Conservation (phyloP, 2,329 filamentous ascomycete species). For the Colletotrichum sp. region DNA sequence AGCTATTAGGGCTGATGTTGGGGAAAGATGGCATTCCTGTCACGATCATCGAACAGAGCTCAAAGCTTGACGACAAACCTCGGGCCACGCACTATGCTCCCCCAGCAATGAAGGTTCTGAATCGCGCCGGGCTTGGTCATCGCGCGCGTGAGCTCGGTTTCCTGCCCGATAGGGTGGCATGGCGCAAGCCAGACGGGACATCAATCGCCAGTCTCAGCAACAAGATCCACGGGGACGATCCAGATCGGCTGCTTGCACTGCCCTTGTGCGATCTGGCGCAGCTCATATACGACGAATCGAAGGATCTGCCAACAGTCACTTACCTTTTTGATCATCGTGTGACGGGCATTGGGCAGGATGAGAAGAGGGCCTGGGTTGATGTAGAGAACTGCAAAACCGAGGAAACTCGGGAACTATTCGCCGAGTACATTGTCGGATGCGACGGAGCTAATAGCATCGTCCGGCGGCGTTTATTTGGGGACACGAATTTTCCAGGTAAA, state of each 20-base stretch:
- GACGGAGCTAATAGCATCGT: constrained; percentile 57
- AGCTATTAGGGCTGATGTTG: constrained; percentile 36
- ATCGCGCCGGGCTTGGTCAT: constrained; percentile 61
- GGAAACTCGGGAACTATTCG: constrained; percentile 38
- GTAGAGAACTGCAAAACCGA: constrained; percentile 36
- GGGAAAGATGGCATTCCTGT: constrained; percentile 54
- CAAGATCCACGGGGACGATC: constrained; percentile 37
- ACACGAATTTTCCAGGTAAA: constrained; percentile 58
- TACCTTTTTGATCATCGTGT: constrained; percentile 53
- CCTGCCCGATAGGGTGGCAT: constrained; percentile 41
- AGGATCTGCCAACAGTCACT: constrained; percentile 34
- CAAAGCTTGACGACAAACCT: constrained; percentile 60
- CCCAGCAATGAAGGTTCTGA: constrained; percentile 60
- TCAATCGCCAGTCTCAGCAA: constrained; percentile 41
- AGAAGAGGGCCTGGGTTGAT: constrained; percentile 45
- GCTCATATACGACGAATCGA: constrained; percentile 45
- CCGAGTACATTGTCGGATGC: constrained; percentile 60
- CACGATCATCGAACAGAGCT: constrained; percentile 59
- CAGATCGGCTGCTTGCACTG: constrained; percentile 43
- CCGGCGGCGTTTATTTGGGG: constrained; percentile 53
- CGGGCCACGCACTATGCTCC: constrained; percentile 67
- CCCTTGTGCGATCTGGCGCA: constrained; percentile 44
- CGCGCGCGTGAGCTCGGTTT: constrained; percentile 40
- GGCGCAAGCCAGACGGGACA: constrained; percentile 39
- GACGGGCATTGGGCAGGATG: constrained; percentile 49